Conservation (phyloP, 306 rosid species). For the Phaseolus lunatus region DNA sequence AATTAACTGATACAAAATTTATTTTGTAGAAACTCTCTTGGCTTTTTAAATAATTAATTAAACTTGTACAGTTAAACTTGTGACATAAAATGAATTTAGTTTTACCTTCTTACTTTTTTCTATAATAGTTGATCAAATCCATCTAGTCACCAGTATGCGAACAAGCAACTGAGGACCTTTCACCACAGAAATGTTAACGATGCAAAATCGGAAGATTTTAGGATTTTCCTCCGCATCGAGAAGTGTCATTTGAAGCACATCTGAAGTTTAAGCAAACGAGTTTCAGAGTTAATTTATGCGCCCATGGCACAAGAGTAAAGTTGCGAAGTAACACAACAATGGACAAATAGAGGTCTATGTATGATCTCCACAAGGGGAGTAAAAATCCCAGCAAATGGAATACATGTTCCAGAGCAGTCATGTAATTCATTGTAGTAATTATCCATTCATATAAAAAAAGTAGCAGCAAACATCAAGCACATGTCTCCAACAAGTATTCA, state of each 20-base stretch:
- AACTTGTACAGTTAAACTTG: no score
- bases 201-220: background rate
- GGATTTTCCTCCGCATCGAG: background rate
- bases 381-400: background rate
- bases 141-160: no score
- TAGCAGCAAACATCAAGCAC: constrained; percentile 39
- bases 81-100: no score
- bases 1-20: no score
- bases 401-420: constrained; percentile 14
- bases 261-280: background rate
- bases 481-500: constrained; percentile 48
- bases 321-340: background rate
- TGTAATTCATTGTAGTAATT: constrained; percentile 21
- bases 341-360: background rate
- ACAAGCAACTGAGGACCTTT: background rate
- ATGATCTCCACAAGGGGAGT: background rate
- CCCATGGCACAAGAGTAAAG: background rate
- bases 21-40: no score
- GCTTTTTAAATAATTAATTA: no score
- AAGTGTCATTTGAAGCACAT: background rate
- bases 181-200: background rate
- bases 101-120: no score
- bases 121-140: no score
- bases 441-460: constrained; percentile 32
- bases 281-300: background rate